Evolutionary conservation across 2,329 filamentous ascomycete species (phyloP).

Genomic region (Colletotrichum truncatum): DNA sequence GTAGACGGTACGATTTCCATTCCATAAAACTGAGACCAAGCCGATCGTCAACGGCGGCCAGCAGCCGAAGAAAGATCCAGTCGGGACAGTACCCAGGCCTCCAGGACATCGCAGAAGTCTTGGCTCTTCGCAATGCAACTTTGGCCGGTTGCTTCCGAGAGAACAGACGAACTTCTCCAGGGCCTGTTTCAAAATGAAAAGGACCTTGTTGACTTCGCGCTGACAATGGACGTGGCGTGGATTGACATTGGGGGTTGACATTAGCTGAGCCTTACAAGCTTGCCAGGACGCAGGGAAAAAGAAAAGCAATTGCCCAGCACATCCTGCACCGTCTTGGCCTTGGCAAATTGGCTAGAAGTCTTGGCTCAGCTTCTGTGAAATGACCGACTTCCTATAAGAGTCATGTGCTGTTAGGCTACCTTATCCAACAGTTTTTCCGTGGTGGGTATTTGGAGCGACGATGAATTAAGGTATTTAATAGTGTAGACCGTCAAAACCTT

Average conservation of each 20-base stretch:
- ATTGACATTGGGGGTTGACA: neutral
- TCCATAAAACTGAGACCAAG: constrained; percentile 7
- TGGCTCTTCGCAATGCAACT: constrained; percentile 17
- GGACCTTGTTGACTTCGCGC: neutral
- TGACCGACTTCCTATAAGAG: too few species aligned
- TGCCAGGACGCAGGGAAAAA: neutral
- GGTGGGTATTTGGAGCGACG: neutral
- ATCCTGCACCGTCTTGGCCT: too few species aligned
- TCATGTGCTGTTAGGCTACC: too few species aligned
- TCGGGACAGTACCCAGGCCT: neutral
- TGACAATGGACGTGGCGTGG: too few species aligned
- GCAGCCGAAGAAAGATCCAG: constrained; percentile 7
- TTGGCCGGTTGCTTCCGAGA: constrained; percentile 23
- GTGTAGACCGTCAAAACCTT: neutral
- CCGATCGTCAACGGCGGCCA: neutral
- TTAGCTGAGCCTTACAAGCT: too few species aligned
- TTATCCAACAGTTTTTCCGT: too few species aligned
- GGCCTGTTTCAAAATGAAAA: constrained; percentile 11
- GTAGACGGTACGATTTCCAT: neutral
- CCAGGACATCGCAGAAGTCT: neutral
- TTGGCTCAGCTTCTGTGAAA: too few species aligned
- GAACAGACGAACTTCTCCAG: constrained; percentile 6
- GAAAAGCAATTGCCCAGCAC: too few species aligned
- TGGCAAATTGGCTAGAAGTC: too few species aligned
- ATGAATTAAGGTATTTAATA: neutral